These are phyloP conservation scores for Thraustotheca clavata DNA, from an alignment of 352 stramenopile genomes.

Conservation along the genomic window DNA sequence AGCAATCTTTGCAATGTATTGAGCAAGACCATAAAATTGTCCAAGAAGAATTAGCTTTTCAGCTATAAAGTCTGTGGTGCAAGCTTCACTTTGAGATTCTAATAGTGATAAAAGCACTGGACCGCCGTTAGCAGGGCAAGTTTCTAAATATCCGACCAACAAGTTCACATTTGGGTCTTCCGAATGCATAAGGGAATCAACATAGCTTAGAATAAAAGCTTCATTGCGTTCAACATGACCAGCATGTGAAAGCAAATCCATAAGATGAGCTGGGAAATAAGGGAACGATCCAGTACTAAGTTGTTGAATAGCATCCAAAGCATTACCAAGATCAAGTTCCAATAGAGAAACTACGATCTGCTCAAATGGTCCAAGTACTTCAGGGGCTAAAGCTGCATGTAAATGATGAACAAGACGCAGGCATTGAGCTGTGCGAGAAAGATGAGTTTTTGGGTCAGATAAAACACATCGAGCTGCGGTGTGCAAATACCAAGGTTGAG, in stretches of 20 bases:
- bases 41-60: slow-evolving; percentile 49
- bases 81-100: slow-evolving; percentile 30
- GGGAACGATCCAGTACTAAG: slow-evolving; percentile 39
- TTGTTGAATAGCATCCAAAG: slow-evolving; percentile 51
- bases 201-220: slow-evolving; percentile 37
- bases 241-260: slow-evolving; percentile 46
- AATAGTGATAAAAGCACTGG: slow-evolving; percentile 35
- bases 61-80: slow-evolving; percentile 47
- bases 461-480: slow-evolving; percentile 73
- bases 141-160: slow-evolving; percentile 46
- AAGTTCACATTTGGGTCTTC: not conserved
- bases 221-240: slow-evolving; percentile 36
- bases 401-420: slow-evolving; percentile 50
- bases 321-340: slow-evolving; percentile 61
- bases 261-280: slow-evolving; percentile 65
- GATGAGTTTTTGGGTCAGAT: slow-evolving; percentile 50
- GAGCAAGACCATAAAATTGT: slow-evolving; percentile 25
- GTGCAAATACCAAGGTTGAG: slow-evolving; percentile 60
- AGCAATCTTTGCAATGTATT: slow-evolving; percentile 31
- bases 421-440: not conserved
- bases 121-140: slow-evolving; percentile 39
- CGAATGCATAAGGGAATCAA: slow-evolving; percentile 43
- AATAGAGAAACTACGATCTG: slow-evolving; percentile 72
- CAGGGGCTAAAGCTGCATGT: slow-evolving; percentile 38
- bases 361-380: slow-evolving; percentile 63